Base-by-base conservation (phyloP, 768 basidiomycete species). In the Dentipellis sp. region DNA sequence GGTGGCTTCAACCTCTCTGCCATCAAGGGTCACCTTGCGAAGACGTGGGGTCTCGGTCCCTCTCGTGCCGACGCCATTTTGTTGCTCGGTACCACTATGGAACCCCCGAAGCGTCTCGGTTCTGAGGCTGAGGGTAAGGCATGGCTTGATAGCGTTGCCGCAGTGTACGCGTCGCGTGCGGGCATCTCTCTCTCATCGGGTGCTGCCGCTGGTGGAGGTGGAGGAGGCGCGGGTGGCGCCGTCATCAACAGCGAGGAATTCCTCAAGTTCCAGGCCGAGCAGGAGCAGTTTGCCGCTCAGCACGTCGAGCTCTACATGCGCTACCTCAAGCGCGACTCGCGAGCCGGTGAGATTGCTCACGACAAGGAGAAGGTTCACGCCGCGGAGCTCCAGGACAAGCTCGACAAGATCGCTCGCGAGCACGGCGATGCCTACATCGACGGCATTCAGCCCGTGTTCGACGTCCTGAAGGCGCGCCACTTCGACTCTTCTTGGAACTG, bases 401-500 rank as follows among this genome's bases (percentile, higher is more conserved):
- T 99, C 50, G 97, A 98, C 67, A 83, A 83, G 58, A 92, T 99
- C 67, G 75, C 82, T 47, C 79, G 82, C 59, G 97, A 99, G 67
- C 97, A 99, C 62, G 97, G 97, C 29, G 94, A 98, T 56, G 69
- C 77, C 0, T 99, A 99, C 71, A 76, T 98, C 58, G 87, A 94
- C 35, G 97, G 97, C 46, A 94, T 98, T 58, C 89, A 94, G 66
- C 97, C 97, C 10, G 78, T 82, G 56, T 99, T 99, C 71, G 91
- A 95, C 66, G 86, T 91, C 2, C 77, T 97, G 65, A 98, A 99
- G 72, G 97, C 94, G 11, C 90, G 97, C 48, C 94, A 88, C 67
- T 98, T 99, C 76, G 94, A 98, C 68, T 98, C 95, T 2, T 93
- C 89, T 6, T 99, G 95, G 97, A 99, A 99, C 68, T 99, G 97